Percentiles rank a stretch among this genome's conserved stretches.
Conservation (phyloP, 2,329 filamentous ascomycete genomes). For the Acephala macrosclerotiorum region DNA sequence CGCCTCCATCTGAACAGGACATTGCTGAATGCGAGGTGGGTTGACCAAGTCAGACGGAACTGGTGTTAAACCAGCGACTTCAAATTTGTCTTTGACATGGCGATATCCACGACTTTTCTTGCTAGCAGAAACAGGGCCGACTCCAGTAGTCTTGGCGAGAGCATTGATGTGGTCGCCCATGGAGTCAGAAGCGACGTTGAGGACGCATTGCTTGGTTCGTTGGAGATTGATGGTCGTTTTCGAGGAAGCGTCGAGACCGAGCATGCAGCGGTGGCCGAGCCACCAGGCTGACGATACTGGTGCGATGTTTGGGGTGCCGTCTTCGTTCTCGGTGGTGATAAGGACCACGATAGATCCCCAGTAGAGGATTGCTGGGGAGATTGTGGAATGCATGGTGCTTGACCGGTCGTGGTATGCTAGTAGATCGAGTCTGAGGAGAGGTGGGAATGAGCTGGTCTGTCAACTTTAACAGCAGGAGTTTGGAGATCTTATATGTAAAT, state of each 20-base stretch:
- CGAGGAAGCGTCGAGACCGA: conserved; percentile 9
- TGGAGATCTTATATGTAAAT: neutral
- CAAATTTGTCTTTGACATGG: conserved; percentile 18
- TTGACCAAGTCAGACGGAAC: conserved; percentile 1
- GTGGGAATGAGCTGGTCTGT: neutral
- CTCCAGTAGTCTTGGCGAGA: conserved; percentile 10
- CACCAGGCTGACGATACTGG: conserved; percentile 16
- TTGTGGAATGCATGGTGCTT: conserved; percentile 8
- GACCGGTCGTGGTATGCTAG: neutral
- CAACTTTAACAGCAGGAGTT: neutral
- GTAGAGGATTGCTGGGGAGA: conserved; percentile 20
- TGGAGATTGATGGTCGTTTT: conserved; percentile 10
- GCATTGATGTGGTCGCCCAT: conserved; percentile 11
- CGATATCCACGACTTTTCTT: conserved; percentile 6
- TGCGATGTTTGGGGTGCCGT: conserved; percentile 13
- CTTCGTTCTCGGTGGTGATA: conserved; percentile 16
- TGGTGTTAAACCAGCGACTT: neutral
- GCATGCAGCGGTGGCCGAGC: conserved; percentile 12
- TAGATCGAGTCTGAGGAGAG: neutral
- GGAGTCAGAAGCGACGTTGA: conserved; percentile 7
- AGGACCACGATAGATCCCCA: conserved; percentile 13
- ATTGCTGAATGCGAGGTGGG: conserved; percentile 48
- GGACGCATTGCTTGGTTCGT: conserved; percentile 18
- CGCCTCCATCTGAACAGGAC: conserved; percentile 52
- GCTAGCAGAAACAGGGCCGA: neutral